Evolutionary conservation across 257 asterid species (phyloP), one percentile per base, ranked within the genome.

Genomic region (Ilex asprella): DNA sequence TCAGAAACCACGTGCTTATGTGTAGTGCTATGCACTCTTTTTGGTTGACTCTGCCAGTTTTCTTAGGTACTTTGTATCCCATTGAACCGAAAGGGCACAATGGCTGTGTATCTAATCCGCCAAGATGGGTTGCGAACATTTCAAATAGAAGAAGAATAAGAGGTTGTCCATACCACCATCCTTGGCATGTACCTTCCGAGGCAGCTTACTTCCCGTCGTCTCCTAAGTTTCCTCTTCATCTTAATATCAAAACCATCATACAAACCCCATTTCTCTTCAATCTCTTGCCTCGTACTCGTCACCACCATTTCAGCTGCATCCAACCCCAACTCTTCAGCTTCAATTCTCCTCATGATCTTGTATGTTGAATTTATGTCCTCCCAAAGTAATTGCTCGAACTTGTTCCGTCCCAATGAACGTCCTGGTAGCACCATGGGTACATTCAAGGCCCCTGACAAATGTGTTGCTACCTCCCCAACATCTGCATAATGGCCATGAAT

Each of bases 401-500:
- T 85, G 79, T 85, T 76, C 75, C 93, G 76, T 10, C 93, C 93
- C 16, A 85, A 43, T 3, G 87, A 85, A 61, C 82, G 93, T 30
- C 93, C 93, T 5, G 87, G 82, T 50, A 82, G 49, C 70, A 80
- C 89, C 83, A 76, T 85, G 31, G 93, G 93, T 63, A 76, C 84
- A 29, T 85, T 80, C 53, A 82, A 39, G 65, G 78, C 76, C 13
- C 85, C 83, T 8, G 89, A 82, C 58, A 85, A 64, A 30, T 68
- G 81, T 32, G 87, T 84, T 30, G 89, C 93, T 62, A 67, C 75
- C 65, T 78, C 83, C 70, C 82, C 89, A 30, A 83, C 89, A 75
- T 84, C 92, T 2, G 89, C 92, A 56, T 84, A 84, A 68, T 84
- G 92, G 60, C 89, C 92, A 47, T 84, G 92, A 64, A 84, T 79